phyloP scores from a whole-genome alignment of 768 basidiomycete species.

The Amanita fuliginea region DNA sequence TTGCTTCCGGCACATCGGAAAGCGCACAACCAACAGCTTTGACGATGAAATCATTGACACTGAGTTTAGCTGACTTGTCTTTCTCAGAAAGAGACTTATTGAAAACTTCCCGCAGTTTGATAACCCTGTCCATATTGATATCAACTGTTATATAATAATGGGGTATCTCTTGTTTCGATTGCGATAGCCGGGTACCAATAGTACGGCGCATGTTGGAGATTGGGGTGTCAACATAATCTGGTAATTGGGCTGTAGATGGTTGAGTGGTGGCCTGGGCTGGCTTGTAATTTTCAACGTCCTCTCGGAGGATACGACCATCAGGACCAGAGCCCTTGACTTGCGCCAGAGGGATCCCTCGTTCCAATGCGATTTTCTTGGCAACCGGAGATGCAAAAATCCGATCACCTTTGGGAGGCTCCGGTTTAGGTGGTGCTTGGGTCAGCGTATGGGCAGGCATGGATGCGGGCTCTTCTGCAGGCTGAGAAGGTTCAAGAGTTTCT shows the following conservation, averaged over 20 bases:
- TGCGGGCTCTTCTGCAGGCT: slow-evolving; percentile 18
- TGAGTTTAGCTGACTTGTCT: slow-evolving; percentile 87
- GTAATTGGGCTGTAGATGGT: slow-evolving; percentile 36
- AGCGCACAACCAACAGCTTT: slow-evolving; percentile 90
- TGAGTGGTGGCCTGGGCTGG: slow-evolving; percentile 36
- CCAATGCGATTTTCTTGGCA: slow-evolving; percentile 94
- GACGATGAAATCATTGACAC: slow-evolving; percentile 96
- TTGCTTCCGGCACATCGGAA: slow-evolving; percentile 92
- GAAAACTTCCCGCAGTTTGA: slow-evolving; percentile 92
- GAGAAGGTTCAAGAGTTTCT: slow-evolving; percentile 28
- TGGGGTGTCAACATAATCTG: slow-evolving; percentile 84
- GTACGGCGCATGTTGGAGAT: slow-evolving; percentile 90
- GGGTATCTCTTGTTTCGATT: slow-evolving; percentile 91
- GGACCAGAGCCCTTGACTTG: slow-evolving; percentile 93
- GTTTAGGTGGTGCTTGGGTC: slow-evolving; percentile 31
- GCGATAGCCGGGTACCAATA: slow-evolving; percentile 81
- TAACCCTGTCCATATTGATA: slow-evolving; percentile 91
- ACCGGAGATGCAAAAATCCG: slow-evolving; percentile 92
- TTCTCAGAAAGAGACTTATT: slow-evolving; percentile 81
- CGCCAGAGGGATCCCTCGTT: slow-evolving; percentile 82
- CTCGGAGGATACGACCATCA: slow-evolving; percentile 85
- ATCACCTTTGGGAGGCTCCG: slow-evolving; percentile 54
- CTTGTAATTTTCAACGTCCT: slow-evolving; percentile 90
- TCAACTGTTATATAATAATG: slow-evolving; percentile 96
- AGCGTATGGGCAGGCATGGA: slow-evolving; percentile 17